Percentiles rank a stretch among this genome's conserved stretches.
These are phyloP conservation scores for Sphaerulina populicola DNA, from an alignment of 2,329 filamentous ascomycete species.

Conservation along the genomic window DNA sequence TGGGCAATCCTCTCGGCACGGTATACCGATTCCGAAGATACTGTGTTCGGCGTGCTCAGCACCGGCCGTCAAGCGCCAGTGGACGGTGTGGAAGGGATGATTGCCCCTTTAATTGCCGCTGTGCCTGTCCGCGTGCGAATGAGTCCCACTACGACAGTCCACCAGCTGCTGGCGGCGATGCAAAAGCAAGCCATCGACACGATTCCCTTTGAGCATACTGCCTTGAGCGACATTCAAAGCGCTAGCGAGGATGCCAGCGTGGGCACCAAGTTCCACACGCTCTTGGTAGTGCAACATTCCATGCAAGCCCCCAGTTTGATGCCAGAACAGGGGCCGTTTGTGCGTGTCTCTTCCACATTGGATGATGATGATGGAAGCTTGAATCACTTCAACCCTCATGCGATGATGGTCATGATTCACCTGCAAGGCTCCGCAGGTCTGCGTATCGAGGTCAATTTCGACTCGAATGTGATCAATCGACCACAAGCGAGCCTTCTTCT, in stretches of 20 bases:
- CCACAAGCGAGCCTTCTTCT: constrained; percentile 2
- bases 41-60: constrained; percentile 12
- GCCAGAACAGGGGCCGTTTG: neutral
- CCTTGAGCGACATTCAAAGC: constrained; percentile 6
- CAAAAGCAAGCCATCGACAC: constrained; percentile 11
- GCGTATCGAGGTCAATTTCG: constrained; percentile 3
- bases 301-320: too few species aligned
- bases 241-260: constrained; percentile 1
- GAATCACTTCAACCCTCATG: constrained; percentile 11
- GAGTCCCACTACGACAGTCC: neutral
- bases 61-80: constrained; percentile 23
- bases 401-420: constrained; percentile 10
- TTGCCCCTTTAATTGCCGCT: constrained; percentile 17
- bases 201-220: constrained; percentile 14
- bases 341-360: constrained; percentile 1
- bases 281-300: constrained; percentile 4
- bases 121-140: constrained; percentile 5
- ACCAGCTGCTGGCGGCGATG: constrained; percentile 5
- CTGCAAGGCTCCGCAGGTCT: neutral
- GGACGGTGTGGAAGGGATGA: constrained; percentile 1
- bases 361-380: neutral
- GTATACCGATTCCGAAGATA: constrained; percentile 8
- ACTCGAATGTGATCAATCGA: constrained; percentile 2
- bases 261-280: constrained; percentile 6
- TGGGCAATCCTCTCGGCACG: constrained; percentile 11